Evolutionary conservation across 768 basidiomycete genomes (phyloP), one percentile per base, ranked within the genome.

Genomic region (Tylopilus vinaceipallidus): DNA sequence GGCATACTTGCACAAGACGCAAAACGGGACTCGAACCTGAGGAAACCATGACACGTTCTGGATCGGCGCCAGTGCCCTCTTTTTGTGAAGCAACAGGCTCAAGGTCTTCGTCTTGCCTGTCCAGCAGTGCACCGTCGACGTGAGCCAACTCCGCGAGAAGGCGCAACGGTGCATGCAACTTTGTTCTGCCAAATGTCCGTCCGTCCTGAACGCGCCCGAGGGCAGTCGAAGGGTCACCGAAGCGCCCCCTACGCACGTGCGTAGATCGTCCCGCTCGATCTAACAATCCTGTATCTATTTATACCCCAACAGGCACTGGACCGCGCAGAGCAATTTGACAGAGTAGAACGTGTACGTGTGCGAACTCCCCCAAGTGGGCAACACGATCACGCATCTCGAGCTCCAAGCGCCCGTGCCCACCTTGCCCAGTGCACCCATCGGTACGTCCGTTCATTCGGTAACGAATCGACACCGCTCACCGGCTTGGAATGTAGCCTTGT

Each of bases 141-240:
- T 86, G 26, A 78, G 73, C 52, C 68, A 68, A 1, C 58, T 86
- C 33, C 83, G 85, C 57, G 60, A 74, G 11, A n/a, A n/a, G n/a
- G n/a, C n/a, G n/a, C n/a, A 73, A 64, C 42, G 84, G 85, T 5
- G 84, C 81, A 4, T 72, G 83, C 38, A 83, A 86, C 57, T 84
- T 86, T 59, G 62, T 86, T 42, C 81, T 86, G 70, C 82, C 83
- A 54, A 86, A 84, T 55, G 84, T 83, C 51, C 66, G 80, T 47
- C 7, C 32, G 14, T 8, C 12, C 22, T 14, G n/a, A n/a, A n/a
- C n/a, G n/a, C n/a, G n/a, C n/a, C n/a, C n/a, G n/a, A n/a, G n/a
- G 27, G 6, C 12, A 6, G 12, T 6, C 6, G 27, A 29, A 14
- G n/a, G 32, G 12, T 32, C 32, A 32, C 11, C 11, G n/a, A n/a